Evolutionary conservation across 805 yeast species (phyloP).

Genomic region (Pichia exigua): DNA sequence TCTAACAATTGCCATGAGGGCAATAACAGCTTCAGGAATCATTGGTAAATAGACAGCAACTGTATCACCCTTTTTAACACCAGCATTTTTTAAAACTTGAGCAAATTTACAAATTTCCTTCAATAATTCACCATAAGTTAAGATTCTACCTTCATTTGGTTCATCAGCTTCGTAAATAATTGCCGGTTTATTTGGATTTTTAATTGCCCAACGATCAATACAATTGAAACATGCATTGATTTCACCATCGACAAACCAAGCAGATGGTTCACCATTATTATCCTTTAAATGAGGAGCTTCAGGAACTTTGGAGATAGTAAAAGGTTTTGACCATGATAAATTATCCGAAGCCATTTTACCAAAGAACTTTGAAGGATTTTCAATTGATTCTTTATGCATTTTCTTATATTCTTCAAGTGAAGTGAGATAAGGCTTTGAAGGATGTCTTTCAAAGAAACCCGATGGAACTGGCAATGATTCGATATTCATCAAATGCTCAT

Average conservation of each 20-base stretch:
- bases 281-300: conserved; percentile 35
- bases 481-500: conserved; percentile 28
- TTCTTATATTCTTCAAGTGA: conserved; percentile 43
- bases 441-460: conserved; percentile 34
- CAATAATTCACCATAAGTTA: conserved; percentile 66
- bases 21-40: conserved; percentile 72
- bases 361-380: conserved; percentile 46
- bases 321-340: conserved; percentile 47
- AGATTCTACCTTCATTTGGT: conserved; percentile 50
- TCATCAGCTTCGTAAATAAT: conserved; percentile 79
- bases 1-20: conserved; percentile 70
- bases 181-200: conserved; percentile 65
- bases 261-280: conserved; percentile 42
- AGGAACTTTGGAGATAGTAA: conserved; percentile 41
- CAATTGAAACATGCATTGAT: conserved; percentile 74
- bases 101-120: conserved; percentile 65
- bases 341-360: conserved; percentile 43
- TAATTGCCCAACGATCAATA: conserved; percentile 74
- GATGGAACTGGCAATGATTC: conserved; percentile 24
- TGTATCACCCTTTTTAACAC: conserved; percentile 74
- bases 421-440: conserved; percentile 38
- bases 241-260: conserved; percentile 78
- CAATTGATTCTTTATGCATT: conserved; percentile 47
- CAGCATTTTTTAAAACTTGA: conserved; percentile 56
- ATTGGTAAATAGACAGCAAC: conserved; percentile 83